These are phyloP conservation scores for Nakaseomyces delphensis DNA, from an alignment of 1,139 yeast genomes.

Conservation along the genomic window DNA sequence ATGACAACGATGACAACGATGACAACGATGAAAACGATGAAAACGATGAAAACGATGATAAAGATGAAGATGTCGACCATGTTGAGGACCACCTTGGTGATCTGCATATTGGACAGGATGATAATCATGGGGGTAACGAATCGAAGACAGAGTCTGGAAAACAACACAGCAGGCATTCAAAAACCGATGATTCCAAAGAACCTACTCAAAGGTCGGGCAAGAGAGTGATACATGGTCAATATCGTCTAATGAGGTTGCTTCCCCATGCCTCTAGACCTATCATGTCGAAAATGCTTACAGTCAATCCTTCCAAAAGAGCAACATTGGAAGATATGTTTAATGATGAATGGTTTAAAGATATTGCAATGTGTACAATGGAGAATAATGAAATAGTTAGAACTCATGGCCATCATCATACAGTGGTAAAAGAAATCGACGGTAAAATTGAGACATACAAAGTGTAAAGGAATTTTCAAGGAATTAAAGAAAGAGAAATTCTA, in stretches of 20 bases:
- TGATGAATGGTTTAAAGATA: constrained; percentile 65
- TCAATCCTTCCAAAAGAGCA: constrained; percentile 64
- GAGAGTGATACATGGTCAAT: constrained; percentile 54
- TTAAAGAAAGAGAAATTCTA: not conserved
- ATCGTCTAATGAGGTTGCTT: constrained; percentile 71
- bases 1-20: constrained; percentile 1
- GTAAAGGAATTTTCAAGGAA: constrained; percentile 8
- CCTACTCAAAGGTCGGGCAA: not conserved
- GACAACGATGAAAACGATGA: not conserved
- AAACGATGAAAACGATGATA: not conserved
- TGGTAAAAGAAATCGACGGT: constrained; percentile 41
- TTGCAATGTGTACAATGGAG: constrained; percentile 40
- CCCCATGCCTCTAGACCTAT: constrained; percentile 81
- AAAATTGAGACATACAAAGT: constrained; percentile 36
- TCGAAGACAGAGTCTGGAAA: not conserved
- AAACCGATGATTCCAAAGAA: not conserved
- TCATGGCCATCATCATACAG: constrained; percentile 49
- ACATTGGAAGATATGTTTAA: constrained; percentile 54
- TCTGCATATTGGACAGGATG: too few species aligned
- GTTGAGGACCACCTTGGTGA: too few species aligned
- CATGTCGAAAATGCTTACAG: constrained; percentile 60
- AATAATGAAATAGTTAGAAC: constrained; percentile 38
- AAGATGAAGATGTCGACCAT: constrained; percentile 2
- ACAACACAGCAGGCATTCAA: not conserved
- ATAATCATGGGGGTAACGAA: not conserved